Evolutionary conservation across 306 rosid genomes (phyloP).

Genomic region (Fragaria ananassa): DNA sequence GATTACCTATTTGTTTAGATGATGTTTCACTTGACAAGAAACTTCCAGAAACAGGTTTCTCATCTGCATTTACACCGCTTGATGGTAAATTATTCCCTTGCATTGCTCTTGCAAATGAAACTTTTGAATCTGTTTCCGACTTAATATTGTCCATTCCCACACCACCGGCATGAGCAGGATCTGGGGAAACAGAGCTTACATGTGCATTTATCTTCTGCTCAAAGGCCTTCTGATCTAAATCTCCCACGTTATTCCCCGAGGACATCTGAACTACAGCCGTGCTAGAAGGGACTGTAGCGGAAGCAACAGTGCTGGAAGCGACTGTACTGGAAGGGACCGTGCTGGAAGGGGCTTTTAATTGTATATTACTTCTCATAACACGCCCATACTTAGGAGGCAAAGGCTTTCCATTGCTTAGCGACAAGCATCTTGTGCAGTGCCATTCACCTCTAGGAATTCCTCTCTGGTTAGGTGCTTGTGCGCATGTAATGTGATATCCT

Average conservation of each 20-base stretch:
- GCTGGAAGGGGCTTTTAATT: conserved; percentile 54
- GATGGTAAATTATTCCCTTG: conserved; percentile 38
- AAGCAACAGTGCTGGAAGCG: conserved; percentile 36
- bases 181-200: conserved; percentile 47
- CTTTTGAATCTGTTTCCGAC: conserved; percentile 33
- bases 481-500: conserved; percentile 84
- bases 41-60: conserved; percentile 34
- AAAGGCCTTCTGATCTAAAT: conserved; percentile 49
- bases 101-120: conserved; percentile 32
- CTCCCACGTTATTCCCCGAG: conserved; percentile 61
- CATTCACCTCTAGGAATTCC: conserved; percentile 95
- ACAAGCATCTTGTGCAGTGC: conserved; percentile 87
- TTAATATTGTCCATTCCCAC: conserved; percentile 31
- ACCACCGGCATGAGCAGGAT: conserved; percentile 30
- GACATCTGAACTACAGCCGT: conserved; percentile 44
- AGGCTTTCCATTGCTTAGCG: conserved; percentile 84
- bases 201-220: conserved; percentile 43
- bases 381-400: conserved; percentile 99
- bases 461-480: conserved; percentile 63
- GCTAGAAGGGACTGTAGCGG: conserved; percentile 35
- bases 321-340: conserved; percentile 17
- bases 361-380: conserved; percentile 85
- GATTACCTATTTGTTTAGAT: conserved; percentile 34
- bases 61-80: conserved; percentile 38
- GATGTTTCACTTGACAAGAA: conserved; percentile 41